Evolutionary conservation across 2,329 filamentous ascomycete species (phyloP).

Genomic region (Paradendryphiella salina): DNA sequence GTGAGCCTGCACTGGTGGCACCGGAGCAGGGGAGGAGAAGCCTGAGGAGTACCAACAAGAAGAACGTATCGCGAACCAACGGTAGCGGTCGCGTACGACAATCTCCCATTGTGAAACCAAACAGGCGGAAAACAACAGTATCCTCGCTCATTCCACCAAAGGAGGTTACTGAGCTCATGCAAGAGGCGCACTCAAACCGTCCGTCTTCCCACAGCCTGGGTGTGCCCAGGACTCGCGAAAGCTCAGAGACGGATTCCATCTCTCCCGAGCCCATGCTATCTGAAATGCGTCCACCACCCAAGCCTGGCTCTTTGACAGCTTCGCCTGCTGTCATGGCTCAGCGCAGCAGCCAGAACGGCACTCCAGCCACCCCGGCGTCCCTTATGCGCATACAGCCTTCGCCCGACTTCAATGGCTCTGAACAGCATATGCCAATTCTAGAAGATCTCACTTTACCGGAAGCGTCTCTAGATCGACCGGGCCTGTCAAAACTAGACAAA

Average conservation of each 20-base stretch:
- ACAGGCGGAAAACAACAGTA: conserved; percentile 52
- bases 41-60: conserved; percentile 50
- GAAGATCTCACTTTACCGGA: conserved; percentile 75
- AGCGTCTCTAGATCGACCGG: conserved; percentile 56
- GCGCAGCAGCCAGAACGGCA: conserved; percentile 36
- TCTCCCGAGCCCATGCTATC: conserved; percentile 54
- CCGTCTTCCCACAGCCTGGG: conserved; percentile 31
- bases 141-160: conserved; percentile 52
- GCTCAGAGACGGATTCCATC: conserved; percentile 54
- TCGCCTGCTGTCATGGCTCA: conserved; percentile 67
- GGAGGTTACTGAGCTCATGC: conserved; percentile 49
- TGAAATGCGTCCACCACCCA: conserved; percentile 64
- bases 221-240: conserved; percentile 40
- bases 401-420: conserved; percentile 34
- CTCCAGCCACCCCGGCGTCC: conserved; percentile 76
- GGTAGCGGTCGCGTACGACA: conserved; percentile 61
- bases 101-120: conserved; percentile 72
- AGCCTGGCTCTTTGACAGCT: conserved; percentile 64
- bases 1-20: conserved; percentile 40
- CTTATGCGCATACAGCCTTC: conserved; percentile 65
- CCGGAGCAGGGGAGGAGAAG: conserved; percentile 50
- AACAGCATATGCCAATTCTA: conserved; percentile 46
- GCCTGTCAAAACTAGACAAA: conserved; percentile 58
- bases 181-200: conserved; percentile 40
- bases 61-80: conserved; percentile 54